phyloP scores from a whole-genome alignment of 106 monocot species.

The Narthecium ossifragum region DNA sequence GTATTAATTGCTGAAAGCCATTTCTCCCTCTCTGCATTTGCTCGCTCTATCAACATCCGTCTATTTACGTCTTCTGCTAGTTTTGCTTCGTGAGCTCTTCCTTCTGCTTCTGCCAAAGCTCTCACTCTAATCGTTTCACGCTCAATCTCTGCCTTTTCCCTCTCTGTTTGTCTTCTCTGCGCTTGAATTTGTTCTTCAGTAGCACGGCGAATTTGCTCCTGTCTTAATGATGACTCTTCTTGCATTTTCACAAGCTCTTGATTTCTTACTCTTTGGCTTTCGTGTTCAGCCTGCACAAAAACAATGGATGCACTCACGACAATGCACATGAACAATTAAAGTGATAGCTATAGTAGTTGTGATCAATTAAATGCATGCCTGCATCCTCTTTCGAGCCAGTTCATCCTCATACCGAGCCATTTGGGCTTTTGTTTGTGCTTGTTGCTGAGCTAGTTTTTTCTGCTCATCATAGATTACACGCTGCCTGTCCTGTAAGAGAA shows the following conservation, averaged over 20 bases:
- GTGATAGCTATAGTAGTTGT: not conserved
- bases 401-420: constrained; percentile 96
- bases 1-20: constrained; percentile 93
- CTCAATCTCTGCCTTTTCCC: constrained; percentile 77
- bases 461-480: constrained; percentile 84
- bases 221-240: constrained; percentile 85
- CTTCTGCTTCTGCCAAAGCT: constrained; percentile 90
- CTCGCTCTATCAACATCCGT: constrained; percentile 67
- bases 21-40: constrained; percentile 95
- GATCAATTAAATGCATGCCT: constrained; percentile 39
- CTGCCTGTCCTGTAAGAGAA: constrained; percentile 71
- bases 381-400: constrained; percentile 87
- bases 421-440: constrained; percentile 88
- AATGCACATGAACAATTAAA: not conserved
- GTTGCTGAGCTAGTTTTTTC: constrained; percentile 81
- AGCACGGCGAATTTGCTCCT: constrained; percentile 77
- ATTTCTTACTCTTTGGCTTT: constrained; percentile 84
- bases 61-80: constrained; percentile 85
- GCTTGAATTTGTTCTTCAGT: constrained; percentile 95
- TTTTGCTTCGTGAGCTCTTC: constrained; percentile 76
- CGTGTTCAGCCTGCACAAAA: constrained; percentile 70
- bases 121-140: constrained; percentile 68
- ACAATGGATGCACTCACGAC: constrained; percentile 3
- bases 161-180: constrained; percentile 77
- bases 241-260: constrained; percentile 97